These are phyloP conservation scores for Triglochin maritima DNA, from an alignment of 106 monocot species.

Conservation along the genomic window DNA sequence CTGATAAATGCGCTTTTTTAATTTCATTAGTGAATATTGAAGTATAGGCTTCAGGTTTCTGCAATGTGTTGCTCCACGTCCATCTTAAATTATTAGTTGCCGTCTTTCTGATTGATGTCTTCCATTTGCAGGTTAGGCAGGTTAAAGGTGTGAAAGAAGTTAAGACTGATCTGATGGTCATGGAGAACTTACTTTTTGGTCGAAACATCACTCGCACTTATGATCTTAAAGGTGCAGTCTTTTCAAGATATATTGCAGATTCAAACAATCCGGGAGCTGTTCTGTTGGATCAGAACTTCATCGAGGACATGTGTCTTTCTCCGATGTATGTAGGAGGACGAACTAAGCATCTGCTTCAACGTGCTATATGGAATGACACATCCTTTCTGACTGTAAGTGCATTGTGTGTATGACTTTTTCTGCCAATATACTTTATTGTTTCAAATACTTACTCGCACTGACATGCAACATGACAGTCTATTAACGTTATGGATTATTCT, in stretches of 20 bases:
- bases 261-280: conserved; percentile 32
- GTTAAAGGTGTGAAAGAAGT: conserved; percentile 61
- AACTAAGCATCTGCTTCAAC: conserved; percentile 65
- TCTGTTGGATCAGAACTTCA: conserved; percentile 81
- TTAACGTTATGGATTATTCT: conserved; percentile 99
- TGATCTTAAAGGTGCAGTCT: conserved; percentile 94
- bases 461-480: conserved; percentile 35
- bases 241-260: conserved; percentile 49
- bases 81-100: conserved; percentile 1
- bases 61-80: neutral
- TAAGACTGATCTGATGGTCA: conserved; percentile 73
- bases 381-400: conserved; percentile 81
- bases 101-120: neutral
- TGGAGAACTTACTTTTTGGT: conserved; percentile 92
- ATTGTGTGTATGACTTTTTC: neutral
- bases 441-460: neutral
- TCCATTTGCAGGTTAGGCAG: conserved; percentile 53
- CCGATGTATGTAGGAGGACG: conserved; percentile 72
- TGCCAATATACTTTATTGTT: neutral
- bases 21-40: neutral
- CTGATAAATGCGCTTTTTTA: neutral
- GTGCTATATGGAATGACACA: conserved; percentile 99
- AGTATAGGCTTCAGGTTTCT: neutral
- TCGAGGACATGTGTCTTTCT: conserved; percentile 72
- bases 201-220: conserved; percentile 57